These are phyloP conservation scores for Camellia lanceoleosa DNA, from an alignment of 148 eudicot genomes.

Conservation along the genomic window DNA sequence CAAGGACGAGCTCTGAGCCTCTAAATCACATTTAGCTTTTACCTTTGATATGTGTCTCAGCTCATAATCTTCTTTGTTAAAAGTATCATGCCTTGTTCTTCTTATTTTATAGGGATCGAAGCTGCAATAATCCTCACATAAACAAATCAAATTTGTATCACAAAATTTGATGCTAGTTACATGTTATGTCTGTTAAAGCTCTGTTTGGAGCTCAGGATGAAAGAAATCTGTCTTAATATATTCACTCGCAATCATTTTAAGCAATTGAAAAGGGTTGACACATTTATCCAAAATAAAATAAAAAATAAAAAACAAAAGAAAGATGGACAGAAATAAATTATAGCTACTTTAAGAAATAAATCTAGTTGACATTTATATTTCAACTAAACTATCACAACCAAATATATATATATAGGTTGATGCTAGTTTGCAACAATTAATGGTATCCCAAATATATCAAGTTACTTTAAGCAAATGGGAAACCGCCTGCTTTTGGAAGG, in stretches of 20 bases:
- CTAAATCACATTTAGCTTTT: neutral
- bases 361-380: too few species aligned
- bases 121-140: neutral
- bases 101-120: neutral
- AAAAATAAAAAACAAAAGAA: too few species aligned
- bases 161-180: neutral
- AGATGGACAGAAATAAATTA: too few species aligned
- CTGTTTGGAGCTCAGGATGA: neutral
- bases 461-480: too few species aligned
- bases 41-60: neutral
- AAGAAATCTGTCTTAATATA: neutral
- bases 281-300: too few species aligned
- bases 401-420: too few species aligned
- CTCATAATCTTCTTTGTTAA: neutral
- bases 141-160: neutral
- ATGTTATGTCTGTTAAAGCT: neutral
- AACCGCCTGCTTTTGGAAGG: too few species aligned
- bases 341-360: too few species aligned
- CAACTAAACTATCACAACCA: too few species aligned
- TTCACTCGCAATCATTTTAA: neutral
- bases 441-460: too few species aligned
- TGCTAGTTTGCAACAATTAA: too few species aligned
- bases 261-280: too few species aligned
- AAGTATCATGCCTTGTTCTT: neutral
- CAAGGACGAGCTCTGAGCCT: slow-evolving; percentile 42